Conservation (phyloP, 768 basidiomycete genomes). For the Steccherinum ochraceum region DNA sequence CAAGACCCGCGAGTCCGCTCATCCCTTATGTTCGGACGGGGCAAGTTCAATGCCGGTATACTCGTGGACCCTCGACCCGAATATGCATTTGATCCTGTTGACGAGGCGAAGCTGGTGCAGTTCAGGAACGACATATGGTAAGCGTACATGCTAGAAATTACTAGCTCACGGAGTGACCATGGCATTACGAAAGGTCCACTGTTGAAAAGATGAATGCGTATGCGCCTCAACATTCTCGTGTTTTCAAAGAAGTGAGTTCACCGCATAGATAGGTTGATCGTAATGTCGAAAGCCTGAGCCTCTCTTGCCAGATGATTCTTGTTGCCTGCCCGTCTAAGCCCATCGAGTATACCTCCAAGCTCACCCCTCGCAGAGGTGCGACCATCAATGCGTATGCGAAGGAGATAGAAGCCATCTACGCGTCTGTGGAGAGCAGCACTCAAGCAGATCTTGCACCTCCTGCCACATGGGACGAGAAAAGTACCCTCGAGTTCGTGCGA, state of each 20-base stretch:
- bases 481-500: slow-evolving; percentile 25
- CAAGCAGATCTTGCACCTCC: slow-evolving; percentile 23
- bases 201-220: slow-evolving; percentile 33
- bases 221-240: slow-evolving; percentile 37
- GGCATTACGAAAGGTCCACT: slow-evolving; percentile 27
- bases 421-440: slow-evolving; percentile 22
- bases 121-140: slow-evolving; percentile 22
- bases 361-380: slow-evolving; percentile 29
- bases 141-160: background rate
- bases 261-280: too few relatives aligned
- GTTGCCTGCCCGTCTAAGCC: slow-evolving; percentile 33
- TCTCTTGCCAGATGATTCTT: slow-evolving; percentile 36
- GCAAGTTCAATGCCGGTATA: slow-evolving; percentile 25
- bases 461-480: slow-evolving; percentile 16
- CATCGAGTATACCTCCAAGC: slow-evolving; percentile 37
- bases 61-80: slow-evolving; percentile 24
- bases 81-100: slow-evolving; percentile 18
- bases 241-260: slow-evolving; percentile 41
- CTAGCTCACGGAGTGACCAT: background rate
- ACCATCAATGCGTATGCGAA: slow-evolving; percentile 30
- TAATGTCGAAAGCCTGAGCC: too few relatives aligned
- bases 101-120: slow-evolving; percentile 15
- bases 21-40: slow-evolving; percentile 29
- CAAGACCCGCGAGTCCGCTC: slow-evolving; percentile 23
- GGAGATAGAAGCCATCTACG: slow-evolving; percentile 34